Base-by-base conservation (phyloP, 495 filamentous ascomycete species). In the Amorphotheca resinae region DNA sequence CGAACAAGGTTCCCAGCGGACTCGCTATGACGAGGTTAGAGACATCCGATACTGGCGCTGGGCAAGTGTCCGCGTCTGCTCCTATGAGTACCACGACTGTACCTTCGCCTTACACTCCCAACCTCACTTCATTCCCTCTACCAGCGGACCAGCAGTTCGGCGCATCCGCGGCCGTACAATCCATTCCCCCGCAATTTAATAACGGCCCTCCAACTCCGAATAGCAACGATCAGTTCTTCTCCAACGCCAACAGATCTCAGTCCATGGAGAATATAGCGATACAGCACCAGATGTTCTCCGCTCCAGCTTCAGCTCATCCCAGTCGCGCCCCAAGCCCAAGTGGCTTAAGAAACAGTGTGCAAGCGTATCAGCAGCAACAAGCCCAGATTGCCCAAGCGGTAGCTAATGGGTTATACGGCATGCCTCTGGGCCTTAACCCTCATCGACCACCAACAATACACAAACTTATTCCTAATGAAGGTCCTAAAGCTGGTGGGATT, bases 21-120 rank as follows among this genome's bases (percentile, higher is more conserved):
- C 58, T 94, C 52, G 73, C 75, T 11, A 93, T 93, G 87, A 93
- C 87, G 0, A 76, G 71, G 43, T 62, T 87, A 12, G 79, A 86
- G 47, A 72, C 66, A 7, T 55, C 62, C 25, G 68, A 74, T 34
- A 52, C 65, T 38, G 37, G 38, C 20, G 9, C 33, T 16, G 44
- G 35, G 4, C 49, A 46, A 40, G 41, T n/a, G 0, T 46, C 45
- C 9, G 49, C 63, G 17, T 32, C 22, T 6, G 43, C 37, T 9
- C 38, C 56, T 45, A 57, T 62, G 41, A 68, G 64, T 35, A 58
- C 66, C 33, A 56, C 67, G 15, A 46, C 58, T 9, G 57, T 59
- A 4, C 60, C 58, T 8, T 68, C 69, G 1, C 62, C 68, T 15
- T 68, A 63, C 49, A 56, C 60, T 6, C 54, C 64, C 0, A 60